Evolutionary conservation across 345 rosid genomes (phyloP), one percentile per base, ranked within the genome.

Genomic region (Turritis glabra): DNA sequence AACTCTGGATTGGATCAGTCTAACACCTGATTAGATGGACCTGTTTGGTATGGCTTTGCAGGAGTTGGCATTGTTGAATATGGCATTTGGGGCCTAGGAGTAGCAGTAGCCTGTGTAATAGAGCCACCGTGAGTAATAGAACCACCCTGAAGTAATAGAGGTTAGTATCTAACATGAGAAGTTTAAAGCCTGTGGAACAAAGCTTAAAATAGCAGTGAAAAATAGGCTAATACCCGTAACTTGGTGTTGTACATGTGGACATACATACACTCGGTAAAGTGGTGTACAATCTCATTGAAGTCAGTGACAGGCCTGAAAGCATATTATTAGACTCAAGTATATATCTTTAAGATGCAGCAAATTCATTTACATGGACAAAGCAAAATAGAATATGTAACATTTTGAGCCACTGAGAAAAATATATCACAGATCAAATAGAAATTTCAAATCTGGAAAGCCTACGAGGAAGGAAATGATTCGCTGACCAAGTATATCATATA

Each of bases 251-350:
- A 85, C 80, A 83, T 52, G 65, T 90, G 97, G 71, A 95, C 97
- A 75, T 82, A 95, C 63, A 91, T 86, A 60, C 97, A 95, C 86
- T 95, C 99, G 5, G 85, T 59, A 70, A 95, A 95, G 76, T 95
- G 97, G 81, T 78, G 77, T 15, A 91, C 77, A 62, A 94, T 81
- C 87, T 94, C 97, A 77, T 91, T 90, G 73, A 84, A 94, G 77
- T 94, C 99, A 26, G 80, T 80, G 63, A 95, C 76, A 72, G 96
- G 93, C 96, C 99, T 95, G 89, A 63, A 80, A 80, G 59, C 56
- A 68, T 69, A 74, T 30, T 7, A 54, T 65, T 22, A 35, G 29
- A 64, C 19, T 48, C 22, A 12, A 66, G 50, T 29, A 7, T 21
- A 71, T 15, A 46, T 37, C 33, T 19, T 33, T 40, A 15, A 48